Conservation (phyloP, 305 asterid genomes). For the Fraxinus greggii region DNA sequence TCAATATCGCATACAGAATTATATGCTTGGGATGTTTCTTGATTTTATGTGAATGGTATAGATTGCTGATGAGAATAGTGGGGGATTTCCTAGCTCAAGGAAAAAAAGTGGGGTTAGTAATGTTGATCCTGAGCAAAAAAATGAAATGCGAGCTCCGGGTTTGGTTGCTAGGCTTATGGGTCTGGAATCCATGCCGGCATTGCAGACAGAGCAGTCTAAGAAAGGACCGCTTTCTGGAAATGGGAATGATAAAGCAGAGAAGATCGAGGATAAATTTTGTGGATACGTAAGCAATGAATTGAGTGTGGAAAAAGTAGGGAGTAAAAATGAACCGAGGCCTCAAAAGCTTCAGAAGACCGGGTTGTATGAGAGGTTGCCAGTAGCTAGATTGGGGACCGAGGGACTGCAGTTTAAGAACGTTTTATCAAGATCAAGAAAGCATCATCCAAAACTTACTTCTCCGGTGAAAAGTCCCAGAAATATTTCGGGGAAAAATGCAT, state of each 20-base stretch:
- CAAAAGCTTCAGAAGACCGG: conserved; percentile 85
- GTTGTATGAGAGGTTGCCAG: conserved; percentile 45
- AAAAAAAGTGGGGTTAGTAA: conserved; percentile 28
- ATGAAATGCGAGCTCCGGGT: conserved; percentile 65
- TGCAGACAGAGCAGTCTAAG: conserved; percentile 41
- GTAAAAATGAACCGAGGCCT: conserved; percentile 68
- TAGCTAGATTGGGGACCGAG: conserved; percentile 59
- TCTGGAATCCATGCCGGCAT: conserved; percentile 77
- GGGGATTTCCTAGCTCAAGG: conserved; percentile 71
- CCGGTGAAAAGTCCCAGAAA: conserved; percentile 71
- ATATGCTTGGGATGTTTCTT: background rate
- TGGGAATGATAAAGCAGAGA: conserved; percentile 26
- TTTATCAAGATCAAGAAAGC: conserved; percentile 65
- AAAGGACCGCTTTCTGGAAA: conserved; percentile 33
- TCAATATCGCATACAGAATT: background rate
- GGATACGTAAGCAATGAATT: conserved; percentile 29
- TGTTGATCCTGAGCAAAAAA: conserved; percentile 36
- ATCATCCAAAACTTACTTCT: conserved; percentile 57
- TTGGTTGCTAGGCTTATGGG: conserved; percentile 99
- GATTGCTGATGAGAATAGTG: conserved; percentile 96
- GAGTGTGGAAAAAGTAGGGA: conserved; percentile 42
- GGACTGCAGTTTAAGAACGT: conserved; percentile 66
- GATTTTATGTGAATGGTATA: conserved; percentile 30
- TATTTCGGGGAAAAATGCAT: conserved; percentile 55
- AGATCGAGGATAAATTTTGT: conserved; percentile 19